Conservation (phyloP, 129 eudicot genomes). For the Centrapalus pauciflorus region DNA sequence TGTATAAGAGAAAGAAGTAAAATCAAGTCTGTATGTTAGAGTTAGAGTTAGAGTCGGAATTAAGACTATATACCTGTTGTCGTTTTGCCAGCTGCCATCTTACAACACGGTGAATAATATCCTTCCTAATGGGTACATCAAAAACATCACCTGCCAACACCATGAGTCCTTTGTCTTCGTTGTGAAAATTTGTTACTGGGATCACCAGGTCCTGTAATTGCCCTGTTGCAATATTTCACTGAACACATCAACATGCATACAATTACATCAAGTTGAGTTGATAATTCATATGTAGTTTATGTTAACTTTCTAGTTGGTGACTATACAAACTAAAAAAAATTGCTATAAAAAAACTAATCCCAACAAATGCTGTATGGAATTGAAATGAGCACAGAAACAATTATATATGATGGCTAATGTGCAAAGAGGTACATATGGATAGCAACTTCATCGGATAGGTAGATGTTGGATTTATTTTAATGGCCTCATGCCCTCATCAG, state of each 20-base stretch:
- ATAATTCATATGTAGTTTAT: background rate
- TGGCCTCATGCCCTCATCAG: too few species aligned
- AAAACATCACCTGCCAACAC: slow-evolving; percentile 90
- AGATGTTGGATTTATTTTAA: too few species aligned
- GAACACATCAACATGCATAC: background rate
- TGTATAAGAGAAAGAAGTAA: too few species aligned
- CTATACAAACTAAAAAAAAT: background rate
- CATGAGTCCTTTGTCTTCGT: slow-evolving; percentile 88
- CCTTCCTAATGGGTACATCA: slow-evolving; percentile 92
- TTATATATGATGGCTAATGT: too few species aligned
- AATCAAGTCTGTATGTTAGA: too few species aligned
- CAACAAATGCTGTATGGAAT: background rate
- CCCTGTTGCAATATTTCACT: slow-evolving; percentile 39
- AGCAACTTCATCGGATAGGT: too few species aligned
- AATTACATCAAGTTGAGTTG: background rate
- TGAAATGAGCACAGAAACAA: too few species aligned
- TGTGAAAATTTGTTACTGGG: slow-evolving; percentile 74
- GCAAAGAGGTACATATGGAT: too few species aligned
- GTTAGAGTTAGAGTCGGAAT: too few species aligned
- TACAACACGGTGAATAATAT: slow-evolving; percentile 91
- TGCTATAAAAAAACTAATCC: background rate
- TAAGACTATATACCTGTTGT: slow-evolving; percentile 94
- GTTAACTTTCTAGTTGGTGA: background rate
- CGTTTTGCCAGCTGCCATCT: slow-evolving; percentile 99
- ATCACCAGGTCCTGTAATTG: slow-evolving; percentile 68